A percentile compares a stretch with the other conserved stretches of the same genome.
These are phyloP conservation scores for Pseudocercospora pini-densiflorae DNA, from an alignment of 2,329 filamentous ascomycete species.

Conservation along the genomic window DNA sequence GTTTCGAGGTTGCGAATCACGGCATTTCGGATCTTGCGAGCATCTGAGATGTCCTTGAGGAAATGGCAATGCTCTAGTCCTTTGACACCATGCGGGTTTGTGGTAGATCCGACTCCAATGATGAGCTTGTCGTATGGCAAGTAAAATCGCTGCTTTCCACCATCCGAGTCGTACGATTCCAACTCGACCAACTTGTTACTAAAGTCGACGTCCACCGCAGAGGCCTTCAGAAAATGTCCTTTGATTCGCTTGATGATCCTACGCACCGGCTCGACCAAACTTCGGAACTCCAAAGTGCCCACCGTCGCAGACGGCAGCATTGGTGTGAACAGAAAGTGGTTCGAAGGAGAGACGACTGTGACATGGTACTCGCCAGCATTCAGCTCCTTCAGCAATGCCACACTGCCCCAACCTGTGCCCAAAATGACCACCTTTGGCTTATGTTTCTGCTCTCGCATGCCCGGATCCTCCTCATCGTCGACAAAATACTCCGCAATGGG, in stretches of 20 bases:
- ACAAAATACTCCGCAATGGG: slow-evolving; percentile 87
- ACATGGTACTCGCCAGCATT: slow-evolving; percentile 93
- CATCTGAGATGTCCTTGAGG: slow-evolving; percentile 93
- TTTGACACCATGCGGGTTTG: slow-evolving; percentile 94
- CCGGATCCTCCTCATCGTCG: slow-evolving; percentile 81
- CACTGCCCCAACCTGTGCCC: slow-evolving; percentile 93
- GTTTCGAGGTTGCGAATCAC: slow-evolving; percentile 88
- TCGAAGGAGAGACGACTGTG: slow-evolving; percentile 90
- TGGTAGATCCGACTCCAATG: slow-evolving; percentile 86
- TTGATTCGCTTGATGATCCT: slow-evolving; percentile 76
- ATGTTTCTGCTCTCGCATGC: slow-evolving; percentile 72
- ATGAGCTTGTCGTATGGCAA: slow-evolving; percentile 97
- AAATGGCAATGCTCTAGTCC: slow-evolving; percentile 93
- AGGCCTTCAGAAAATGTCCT: slow-evolving; percentile 88
- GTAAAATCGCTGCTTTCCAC: slow-evolving; percentile 82
- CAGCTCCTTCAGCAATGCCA: slow-evolving; percentile 87
- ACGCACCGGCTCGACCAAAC: slow-evolving; percentile 89
- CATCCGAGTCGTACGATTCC: slow-evolving; percentile 70
- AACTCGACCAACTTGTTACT: slow-evolving; percentile 89
- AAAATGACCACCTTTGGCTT: slow-evolving; percentile 93
- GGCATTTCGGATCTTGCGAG: slow-evolving; percentile 83
- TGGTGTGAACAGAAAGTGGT: slow-evolving; percentile 97
- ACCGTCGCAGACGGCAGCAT: slow-evolving; percentile 98
- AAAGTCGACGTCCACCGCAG: slow-evolving; percentile 88
- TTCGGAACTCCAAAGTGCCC: slow-evolving; percentile 88